Evolutionary conservation across 2,329 filamentous ascomycete species (phyloP), one percentile per base, ranked within the genome.

Genomic region (Hypoxylon sp.): DNA sequence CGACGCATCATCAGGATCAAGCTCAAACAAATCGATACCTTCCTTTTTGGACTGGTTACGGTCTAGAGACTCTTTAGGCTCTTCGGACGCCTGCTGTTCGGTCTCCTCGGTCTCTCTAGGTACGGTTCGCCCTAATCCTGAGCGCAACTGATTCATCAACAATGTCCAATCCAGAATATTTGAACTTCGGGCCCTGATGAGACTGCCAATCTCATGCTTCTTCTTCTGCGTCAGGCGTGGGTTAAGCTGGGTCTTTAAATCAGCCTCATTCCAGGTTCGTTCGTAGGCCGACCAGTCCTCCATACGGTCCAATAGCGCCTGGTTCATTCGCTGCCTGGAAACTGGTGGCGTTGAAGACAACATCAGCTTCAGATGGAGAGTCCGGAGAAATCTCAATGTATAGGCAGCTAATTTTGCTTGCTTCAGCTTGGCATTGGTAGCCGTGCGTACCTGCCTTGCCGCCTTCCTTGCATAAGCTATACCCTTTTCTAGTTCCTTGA

Each of bases 211-310:
- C n/a, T 19, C 31, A 13, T 5, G 24, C 29, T 13, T n/a, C 22
- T 3, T 3, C 11, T 52, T 6, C 29, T 0, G 8, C 14, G 9
- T n/a, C 24, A 13, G 33, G 14, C 39, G 22, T 13, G 13, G 9
- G 10, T 5, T 1, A 5, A 24, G 33, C 11, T 31, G 22, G 9
- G 37, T 3, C 47, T 19, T 63, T 3, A 11, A 8, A 22, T 71
- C 66, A 8, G 17, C 42, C 6, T 22, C 48, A 10, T 48, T 63
- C 69, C 66, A 73, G 1, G 42, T 17, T 6, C 22, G 5, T 37
- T 73, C 71, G 63, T 54, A 39, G 3, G 58, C 3, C 3, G 62
- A 46, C 71, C 69, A 73, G 63, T 73, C 69, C 3, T 62, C 52
- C 11, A 73, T 46, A 8, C 71, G 71, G 5, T 47, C 63, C 1